phyloP scores from a whole-genome alignment of 108 stramenopile genomes.

The Seminavis robusta region DNA sequence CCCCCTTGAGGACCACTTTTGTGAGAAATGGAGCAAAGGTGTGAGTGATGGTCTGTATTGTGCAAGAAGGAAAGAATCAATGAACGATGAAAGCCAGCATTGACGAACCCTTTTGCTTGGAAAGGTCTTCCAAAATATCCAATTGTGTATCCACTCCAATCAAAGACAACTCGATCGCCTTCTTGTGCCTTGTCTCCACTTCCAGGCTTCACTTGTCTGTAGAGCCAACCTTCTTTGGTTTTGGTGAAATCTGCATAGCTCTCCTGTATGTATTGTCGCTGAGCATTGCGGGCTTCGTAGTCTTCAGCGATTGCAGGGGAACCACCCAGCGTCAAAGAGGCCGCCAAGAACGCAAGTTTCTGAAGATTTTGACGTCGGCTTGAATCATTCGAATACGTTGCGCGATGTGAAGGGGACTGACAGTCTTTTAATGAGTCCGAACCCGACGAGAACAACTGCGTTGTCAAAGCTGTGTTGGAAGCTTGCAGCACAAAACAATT shows the following conservation, averaged over 20 bases:
- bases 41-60: background rate
- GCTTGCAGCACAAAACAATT: too few species aligned
- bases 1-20: slow-evolving; percentile 66
- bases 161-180: slow-evolving; percentile 89
- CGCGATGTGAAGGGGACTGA: too few species aligned
- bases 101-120: slow-evolving; percentile 75
- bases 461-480: too few species aligned
- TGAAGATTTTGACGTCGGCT: too few species aligned
- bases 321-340: too few species aligned
- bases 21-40: background rate
- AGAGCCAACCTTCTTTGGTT: slow-evolving; percentile 58
- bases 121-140: slow-evolving; percentile 91
- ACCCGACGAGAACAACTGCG: too few species aligned
- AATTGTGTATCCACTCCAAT: slow-evolving; percentile 97
- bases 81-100: background rate
- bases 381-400: too few species aligned
- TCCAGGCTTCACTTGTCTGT: slow-evolving; percentile 69
- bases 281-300: too few species aligned
- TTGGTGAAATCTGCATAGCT: slow-evolving; percentile 71
- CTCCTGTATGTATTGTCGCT: too few species aligned
- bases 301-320: too few species aligned
- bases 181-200: slow-evolving; percentile 19
- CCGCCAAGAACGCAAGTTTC: too few species aligned
- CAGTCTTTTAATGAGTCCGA: too few species aligned
- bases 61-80: background rate